Conservation (phyloP, 1,139 yeast genomes). For the Arxiozyma slooffiae region DNA sequence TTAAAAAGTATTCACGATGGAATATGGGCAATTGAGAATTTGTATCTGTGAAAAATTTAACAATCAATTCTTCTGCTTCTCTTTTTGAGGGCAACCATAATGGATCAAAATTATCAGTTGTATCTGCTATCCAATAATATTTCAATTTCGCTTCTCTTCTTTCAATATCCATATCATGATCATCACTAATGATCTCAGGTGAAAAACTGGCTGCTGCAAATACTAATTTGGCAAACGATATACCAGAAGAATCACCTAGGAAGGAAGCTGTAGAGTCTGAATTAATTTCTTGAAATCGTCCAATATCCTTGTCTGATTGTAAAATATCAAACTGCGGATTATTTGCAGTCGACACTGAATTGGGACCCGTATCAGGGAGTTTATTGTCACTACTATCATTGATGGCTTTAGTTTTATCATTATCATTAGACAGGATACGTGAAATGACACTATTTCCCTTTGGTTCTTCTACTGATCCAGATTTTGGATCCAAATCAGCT, state of each 20-base stretch:
- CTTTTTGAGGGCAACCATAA: slow-evolving; percentile 52
- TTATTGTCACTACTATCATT: neutral
- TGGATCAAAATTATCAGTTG: slow-evolving; percentile 14
- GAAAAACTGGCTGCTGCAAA: slow-evolving; percentile 65
- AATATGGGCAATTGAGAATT: slow-evolving; percentile 74
- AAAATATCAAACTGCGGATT: slow-evolving; percentile 14
- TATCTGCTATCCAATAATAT: slow-evolving; percentile 15
- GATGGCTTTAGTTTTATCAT: neutral
- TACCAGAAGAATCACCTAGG: slow-evolving; percentile 49
- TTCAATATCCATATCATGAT: slow-evolving; percentile 19
- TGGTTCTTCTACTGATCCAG: neutral
- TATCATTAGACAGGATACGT: neutral
- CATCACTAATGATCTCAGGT: slow-evolving; percentile 24
- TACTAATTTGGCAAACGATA: slow-evolving; percentile 66
- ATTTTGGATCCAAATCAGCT: neutral
- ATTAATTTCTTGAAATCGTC: slow-evolving; percentile 19
- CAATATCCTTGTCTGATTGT: slow-evolving; percentile 18
- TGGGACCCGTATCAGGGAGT: slow-evolving; percentile 10
- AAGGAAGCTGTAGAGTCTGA: slow-evolving; percentile 34
- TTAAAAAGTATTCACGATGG: slow-evolving; percentile 68
- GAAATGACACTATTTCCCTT: neutral
- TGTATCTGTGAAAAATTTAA: slow-evolving; percentile 64
- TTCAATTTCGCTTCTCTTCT: slow-evolving; percentile 17
- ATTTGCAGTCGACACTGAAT: slow-evolving; percentile 3
- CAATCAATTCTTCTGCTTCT: slow-evolving; percentile 59